Conservation (phyloP, 495 filamentous ascomycete species). For the Aspergillus saccharolyticus region DNA sequence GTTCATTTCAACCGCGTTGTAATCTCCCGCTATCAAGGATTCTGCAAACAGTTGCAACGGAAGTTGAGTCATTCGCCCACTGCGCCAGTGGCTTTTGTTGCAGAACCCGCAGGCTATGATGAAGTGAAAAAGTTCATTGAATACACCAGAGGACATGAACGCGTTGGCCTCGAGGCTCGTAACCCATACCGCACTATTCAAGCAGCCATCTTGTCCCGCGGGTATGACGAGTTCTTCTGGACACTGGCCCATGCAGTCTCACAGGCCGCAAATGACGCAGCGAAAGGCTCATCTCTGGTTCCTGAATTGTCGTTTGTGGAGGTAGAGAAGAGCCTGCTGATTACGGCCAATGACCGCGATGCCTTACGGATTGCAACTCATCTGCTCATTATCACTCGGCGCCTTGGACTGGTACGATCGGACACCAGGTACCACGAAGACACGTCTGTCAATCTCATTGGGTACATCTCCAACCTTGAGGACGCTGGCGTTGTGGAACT, state of each 20-base stretch:
- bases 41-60: slow-evolving; percentile 42
- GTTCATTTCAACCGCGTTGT: slow-evolving; percentile 81
- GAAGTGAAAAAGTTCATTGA: slow-evolving; percentile 38
- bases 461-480: slow-evolving; percentile 75
- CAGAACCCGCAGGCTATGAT: slow-evolving; percentile 36
- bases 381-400: slow-evolving; percentile 43
- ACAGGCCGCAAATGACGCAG: slow-evolving; percentile 22
- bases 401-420: slow-evolving; percentile 30
- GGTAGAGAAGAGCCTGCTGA: slow-evolving; percentile 34
- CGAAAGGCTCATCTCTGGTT: slow-evolving; percentile 24
- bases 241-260: slow-evolving; percentile 37
- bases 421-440: slow-evolving; percentile 31
- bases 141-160: slow-evolving; percentile 32
- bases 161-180: slow-evolving; percentile 34
- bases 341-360: slow-evolving; percentile 38
- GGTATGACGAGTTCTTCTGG: slow-evolving; percentile 35
- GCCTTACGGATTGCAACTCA: slow-evolving; percentile 43
- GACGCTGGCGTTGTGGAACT: slow-evolving; percentile 63
- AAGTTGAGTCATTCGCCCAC: slow-evolving; percentile 37
- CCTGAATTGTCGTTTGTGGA: slow-evolving; percentile 25
- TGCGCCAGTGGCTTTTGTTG: slow-evolving; percentile 29
- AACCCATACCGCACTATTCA: slow-evolving; percentile 45
- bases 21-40: slow-evolving; percentile 45
- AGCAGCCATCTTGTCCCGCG: slow-evolving; percentile 41
- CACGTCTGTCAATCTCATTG: slow-evolving; percentile 50